Base-by-base conservation (phyloP, 129 eudicot species). In the Pseudognaphalium luteoalbum region DNA sequence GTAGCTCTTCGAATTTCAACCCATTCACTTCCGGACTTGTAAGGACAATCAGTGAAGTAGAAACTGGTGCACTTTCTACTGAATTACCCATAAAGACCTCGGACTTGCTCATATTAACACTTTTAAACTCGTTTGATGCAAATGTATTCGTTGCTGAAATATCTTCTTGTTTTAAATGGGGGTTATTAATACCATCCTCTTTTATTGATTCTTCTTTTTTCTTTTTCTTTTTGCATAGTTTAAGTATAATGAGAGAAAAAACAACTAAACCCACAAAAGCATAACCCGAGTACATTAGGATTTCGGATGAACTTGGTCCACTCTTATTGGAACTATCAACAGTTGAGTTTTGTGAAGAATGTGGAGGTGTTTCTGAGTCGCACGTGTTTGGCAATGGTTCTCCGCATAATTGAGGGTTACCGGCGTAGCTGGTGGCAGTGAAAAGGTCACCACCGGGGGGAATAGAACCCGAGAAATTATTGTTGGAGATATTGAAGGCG, bases 1-100 rank as follows among this genome's bases (percentile, higher is more conserved):
- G 73, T 67, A 91, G 68, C 2, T 91, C 88, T 66, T 91, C 97
- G 11, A 91, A 86, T 25, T 72, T 85, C 61, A 91, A 32, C 22
- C 94, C 94, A 64, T 85, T 88, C 20, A 79, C 90, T 41, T 81
- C 94, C 2, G 90, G 94, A 47, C 90, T 86, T 12, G 97, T 78
- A 6, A 87, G 86, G 62, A 86, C 85, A 20, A 83, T 79, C 74
- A 85, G 30, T 10, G 91, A 81, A 7, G 87, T 75, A 16, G 91
- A 90, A 71, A 81, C 86, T 14, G 62, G 76, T 28, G 78, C 72
- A 66, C 81, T 83, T 41, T 83, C 88, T 5, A 70, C 80, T 3
- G 79, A 77, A 39, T 85, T 62, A 58, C 68, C 84, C 3, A 73
- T 70, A 14, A 85, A 77, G 28, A 73, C 65, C 3, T 76, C 88